A percentile compares a stretch with the other conserved stretches of the same genome.
Conservation (phyloP, 2,329 filamentous ascomycete species). For the Dothiorella sarmentorum region DNA sequence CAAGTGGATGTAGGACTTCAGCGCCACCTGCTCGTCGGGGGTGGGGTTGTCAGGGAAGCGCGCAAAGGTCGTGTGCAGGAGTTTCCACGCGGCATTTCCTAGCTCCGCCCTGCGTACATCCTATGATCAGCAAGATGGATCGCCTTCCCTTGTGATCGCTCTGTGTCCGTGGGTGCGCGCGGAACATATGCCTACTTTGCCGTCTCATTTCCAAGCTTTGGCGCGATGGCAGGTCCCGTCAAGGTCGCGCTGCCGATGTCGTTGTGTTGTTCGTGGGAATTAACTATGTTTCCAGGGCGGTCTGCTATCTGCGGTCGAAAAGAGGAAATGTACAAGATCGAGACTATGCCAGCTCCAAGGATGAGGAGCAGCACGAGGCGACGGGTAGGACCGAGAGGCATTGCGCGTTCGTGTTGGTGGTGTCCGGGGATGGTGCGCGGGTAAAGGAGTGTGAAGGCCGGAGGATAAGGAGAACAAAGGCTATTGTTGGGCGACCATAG, state of each 20-base stretch:
- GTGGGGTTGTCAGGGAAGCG: constrained; percentile 62
- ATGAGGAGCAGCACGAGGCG: constrained; percentile 47
- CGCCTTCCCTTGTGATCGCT: not conserved
- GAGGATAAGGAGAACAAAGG: not conserved
- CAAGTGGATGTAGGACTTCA: constrained; percentile 60
- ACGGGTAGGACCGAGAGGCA: constrained; percentile 30
- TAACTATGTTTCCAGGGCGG: not conserved
- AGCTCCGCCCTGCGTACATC: constrained; percentile 53
- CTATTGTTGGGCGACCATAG: not conserved
- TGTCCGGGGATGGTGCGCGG: not conserved
- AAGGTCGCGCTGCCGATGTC: constrained; percentile 40
- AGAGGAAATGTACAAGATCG: constrained; percentile 59
- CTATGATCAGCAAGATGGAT: constrained; percentile 1
- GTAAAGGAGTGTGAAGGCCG: not conserved
- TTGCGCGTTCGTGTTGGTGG: constrained; percentile 18
- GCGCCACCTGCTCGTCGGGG: constrained; percentile 56
- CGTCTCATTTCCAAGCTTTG: constrained; percentile 79
- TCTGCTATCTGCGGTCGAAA: constrained; percentile 41
- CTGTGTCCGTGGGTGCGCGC: not conserved
- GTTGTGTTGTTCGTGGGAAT: constrained; percentile 21
- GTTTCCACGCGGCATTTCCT: constrained; percentile 63
- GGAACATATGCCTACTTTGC: constrained; percentile 51
- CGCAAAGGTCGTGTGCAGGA: constrained; percentile 64
- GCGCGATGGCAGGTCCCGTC: constrained; percentile 69
- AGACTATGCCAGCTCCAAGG: constrained; percentile 54